Base-by-base conservation (phyloP, 176 grass and related monocot genomes). In the Avena atlantica region DNA sequence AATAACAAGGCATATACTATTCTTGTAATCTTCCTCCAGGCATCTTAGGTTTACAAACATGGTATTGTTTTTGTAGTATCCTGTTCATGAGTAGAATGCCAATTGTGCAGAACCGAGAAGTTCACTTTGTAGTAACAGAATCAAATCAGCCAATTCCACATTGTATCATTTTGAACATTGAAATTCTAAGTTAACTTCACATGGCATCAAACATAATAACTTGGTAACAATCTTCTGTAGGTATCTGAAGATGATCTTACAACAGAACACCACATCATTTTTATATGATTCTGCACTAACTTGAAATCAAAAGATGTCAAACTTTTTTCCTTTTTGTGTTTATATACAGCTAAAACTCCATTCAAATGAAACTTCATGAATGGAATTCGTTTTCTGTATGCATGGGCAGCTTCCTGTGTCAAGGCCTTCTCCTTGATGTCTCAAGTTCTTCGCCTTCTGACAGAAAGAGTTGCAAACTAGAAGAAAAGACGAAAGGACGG, bases 281-380 rank as follows among this genome's bases (percentile, higher is more conserved):
- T 47, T 36, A 87, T 78, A 79, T 73, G 34, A 13, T 24, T 53
- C 2, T 9, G 12, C 57, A 91, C 49, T 49, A 83, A 36, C 4
- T 48, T 34, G n/a, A 29, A 63, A 67, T 50, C 44, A 74, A 65
- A 48, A 74, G 59, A 34, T 12, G 14, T 20, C 80, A 37, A 66
- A 4, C 59, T 25, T 9, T 4, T 12, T 48, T 20, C 5, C 3
- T 12, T 73, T 23, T 16, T 34, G 40, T 21, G 24, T 9, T 76
- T 74, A 80, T 91, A 48, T 80, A 87, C 85, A 84, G 44, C 16
- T 36, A 67, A 67, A 34, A 34, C 64, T 84, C 49, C 49, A 87
- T 76, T 57, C 76, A 37, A 60, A 11, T 37, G 36, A 17, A 75
- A 21, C 73, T 74, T 84, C 66, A 50, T 67, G 67, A 87, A 80